Evolutionary conservation across 768 basidiomycete species (phyloP).

Genomic region (Auriculariales sp.): DNA sequence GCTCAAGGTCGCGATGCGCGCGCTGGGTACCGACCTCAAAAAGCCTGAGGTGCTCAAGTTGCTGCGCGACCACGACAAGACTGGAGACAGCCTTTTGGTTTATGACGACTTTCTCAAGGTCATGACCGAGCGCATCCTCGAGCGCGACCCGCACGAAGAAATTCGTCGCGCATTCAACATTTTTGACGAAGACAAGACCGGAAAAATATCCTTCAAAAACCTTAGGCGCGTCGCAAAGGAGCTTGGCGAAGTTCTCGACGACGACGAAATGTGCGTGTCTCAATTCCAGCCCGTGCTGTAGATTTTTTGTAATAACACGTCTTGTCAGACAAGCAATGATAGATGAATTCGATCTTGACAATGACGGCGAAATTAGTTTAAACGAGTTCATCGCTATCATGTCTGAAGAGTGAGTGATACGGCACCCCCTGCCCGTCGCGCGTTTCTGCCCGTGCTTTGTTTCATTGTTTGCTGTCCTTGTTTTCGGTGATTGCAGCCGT

Average conservation of each 20-base stretch:
- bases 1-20: constrained; percentile 96
- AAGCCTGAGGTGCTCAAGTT: constrained; percentile 96
- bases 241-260: constrained; percentile 86
- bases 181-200: constrained; percentile 92
- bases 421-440: no score
- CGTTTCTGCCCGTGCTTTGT: no score
- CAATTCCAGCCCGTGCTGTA: constrained; percentile 5
- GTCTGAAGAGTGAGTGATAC: constrained; percentile 52
- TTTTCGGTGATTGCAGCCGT: no score
- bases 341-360: constrained; percentile 97
- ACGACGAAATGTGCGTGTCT: constrained; percentile 81
- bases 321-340: constrained; percentile 98
- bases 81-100: constrained; percentile 71
- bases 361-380: constrained; percentile 94
- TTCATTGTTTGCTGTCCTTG: no score
- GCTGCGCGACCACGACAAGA: constrained; percentile 79
- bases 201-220: constrained; percentile 85
- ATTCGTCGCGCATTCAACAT: constrained; percentile 90
- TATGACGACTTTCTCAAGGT: constrained; percentile 91
- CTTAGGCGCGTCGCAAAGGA: constrained; percentile 90
- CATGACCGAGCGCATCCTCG: constrained; percentile 88
- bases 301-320: not conserved
- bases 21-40: constrained; percentile 93
- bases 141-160: constrained; percentile 93
- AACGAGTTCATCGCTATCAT: constrained; percentile 95